A percentile compares a stretch with the other conserved stretches of the same genome.
Conservation (phyloP, 2,329 filamentous ascomycete genomes). For the Epichloe sp. region DNA sequence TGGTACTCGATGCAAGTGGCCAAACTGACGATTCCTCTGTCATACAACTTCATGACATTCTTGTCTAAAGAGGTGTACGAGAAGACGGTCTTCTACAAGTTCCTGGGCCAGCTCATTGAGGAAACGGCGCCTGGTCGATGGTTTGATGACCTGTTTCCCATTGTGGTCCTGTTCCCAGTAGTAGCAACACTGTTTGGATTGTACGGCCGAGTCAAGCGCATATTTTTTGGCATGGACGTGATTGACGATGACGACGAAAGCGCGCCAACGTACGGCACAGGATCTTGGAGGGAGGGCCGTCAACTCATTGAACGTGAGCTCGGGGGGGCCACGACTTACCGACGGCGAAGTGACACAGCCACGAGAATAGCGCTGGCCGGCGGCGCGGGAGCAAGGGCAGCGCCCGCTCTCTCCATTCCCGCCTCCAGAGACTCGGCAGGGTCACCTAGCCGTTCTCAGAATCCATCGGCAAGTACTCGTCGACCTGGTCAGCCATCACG, state of each 20-base stretch:
- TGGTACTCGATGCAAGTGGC: constrained; percentile 94
- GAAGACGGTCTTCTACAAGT: constrained; percentile 73
- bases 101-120: constrained; percentile 72
- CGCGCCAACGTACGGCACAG: constrained; percentile 54
- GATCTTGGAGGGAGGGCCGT: constrained; percentile 82
- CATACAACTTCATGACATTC: constrained; percentile 95
- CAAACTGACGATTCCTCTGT: constrained; percentile 79
- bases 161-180: constrained; percentile 76
- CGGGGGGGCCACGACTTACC: constrained; percentile 45
- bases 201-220: constrained; percentile 67
- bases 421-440: constrained; percentile 21
- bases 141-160: constrained; percentile 81
- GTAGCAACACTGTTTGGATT: constrained; percentile 77
- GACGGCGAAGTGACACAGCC: constrained; percentile 32
- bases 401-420: constrained; percentile 37
- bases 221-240: constrained; percentile 64
- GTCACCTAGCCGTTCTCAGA: constrained; percentile 28
- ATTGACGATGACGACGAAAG: constrained; percentile 62
- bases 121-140: constrained; percentile 69
- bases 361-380: constrained; percentile 18
- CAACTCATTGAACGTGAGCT: constrained; percentile 82
- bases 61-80: constrained; percentile 58
- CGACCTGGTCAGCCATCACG: constrained; percentile 15
- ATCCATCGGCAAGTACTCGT: constrained; percentile 17
- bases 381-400: constrained; percentile 19